Evolutionary conservation across 1,284 basidiomycete species (phyloP), one percentile per base, ranked within the genome.

Genomic region (Tylopilus sp.): DNA sequence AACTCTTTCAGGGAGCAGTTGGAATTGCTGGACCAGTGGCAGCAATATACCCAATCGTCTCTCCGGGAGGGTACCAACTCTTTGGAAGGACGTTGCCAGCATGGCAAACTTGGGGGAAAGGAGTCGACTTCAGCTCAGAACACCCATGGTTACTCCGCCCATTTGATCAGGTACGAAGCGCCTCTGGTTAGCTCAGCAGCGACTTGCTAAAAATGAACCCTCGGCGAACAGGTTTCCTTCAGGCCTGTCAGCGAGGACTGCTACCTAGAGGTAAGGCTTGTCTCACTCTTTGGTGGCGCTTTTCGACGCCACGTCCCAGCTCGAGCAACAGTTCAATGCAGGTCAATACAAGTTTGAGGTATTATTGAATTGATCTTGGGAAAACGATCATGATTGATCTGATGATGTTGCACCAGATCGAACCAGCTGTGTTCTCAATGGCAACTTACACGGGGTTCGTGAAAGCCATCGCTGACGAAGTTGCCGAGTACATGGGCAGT

Each of bases 31-130:
- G 89, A 3, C 80, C 86, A 0, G 86, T 88, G 16, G 84, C 85
- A 7, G 87, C 87, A 5, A 91, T 92, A 64, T 93, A 91, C 69
- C 91, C 89, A 0, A 82, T 90, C 53, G 87, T 87, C 61, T 89
- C 86, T 6, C 90, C 90, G 0, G 90, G 90, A 26, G 89, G 89
- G 0, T 91, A 91, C 73, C 89, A 90, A 70, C 78, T 91, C 5
- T 89, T 84, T 69, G 91, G 85, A 1, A 79, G 86, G 22, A 87
- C 89, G 3, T 74, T 91, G 2, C 86, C 90, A 4, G 80, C 84
- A 0, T 91, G 89, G 89, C 83, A 88, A 58, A 85, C 88, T 0
- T 90, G 88, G 87, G 87, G 88, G 0, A 85, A 81, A 53, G 88
- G 87, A 0, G 60, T 69, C 0, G 79, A 86, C 65, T 90, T 90